Evolutionary conservation across 2,329 filamentous ascomycete genomes (phyloP).

Genomic region (Trichophyton equinum): DNA sequence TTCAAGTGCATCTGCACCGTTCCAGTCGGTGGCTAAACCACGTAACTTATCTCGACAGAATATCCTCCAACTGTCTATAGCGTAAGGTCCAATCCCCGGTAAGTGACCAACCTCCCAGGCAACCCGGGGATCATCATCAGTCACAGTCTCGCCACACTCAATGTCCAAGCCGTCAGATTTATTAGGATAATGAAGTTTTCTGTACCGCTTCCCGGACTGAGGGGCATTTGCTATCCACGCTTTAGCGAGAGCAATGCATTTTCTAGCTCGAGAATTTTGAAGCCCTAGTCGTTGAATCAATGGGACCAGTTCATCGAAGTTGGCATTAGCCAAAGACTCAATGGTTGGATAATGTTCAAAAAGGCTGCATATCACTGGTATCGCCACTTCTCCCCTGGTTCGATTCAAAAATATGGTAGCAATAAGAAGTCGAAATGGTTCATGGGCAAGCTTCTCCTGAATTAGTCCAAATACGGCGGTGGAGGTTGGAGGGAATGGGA

Average conservation of each 20-base stretch:
- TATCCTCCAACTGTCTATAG: conserved; percentile 82
- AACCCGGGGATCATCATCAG: conserved; percentile 38
- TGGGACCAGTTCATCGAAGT: conserved; percentile 43
- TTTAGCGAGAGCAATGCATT: conserved; percentile 58
- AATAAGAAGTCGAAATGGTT: conserved; percentile 69
- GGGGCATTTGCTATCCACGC: conserved; percentile 57
- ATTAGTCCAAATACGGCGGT: conserved; percentile 60
- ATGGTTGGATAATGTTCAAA: conserved; percentile 58
- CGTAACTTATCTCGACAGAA: conserved; percentile 75
- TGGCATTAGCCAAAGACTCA: conserved; percentile 46
- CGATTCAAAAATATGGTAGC: conserved; percentile 77
- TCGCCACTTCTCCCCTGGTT: conserved; percentile 59
- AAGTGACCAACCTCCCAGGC: conserved; percentile 79
- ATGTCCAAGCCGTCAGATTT: conserved; percentile 39
- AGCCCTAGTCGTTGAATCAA: conserved; percentile 62
- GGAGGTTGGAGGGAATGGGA: conserved; percentile 54
- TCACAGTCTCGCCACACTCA: conserved; percentile 35
- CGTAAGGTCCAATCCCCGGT: conserved; percentile 64
- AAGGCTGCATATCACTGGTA: conserved; percentile 61
- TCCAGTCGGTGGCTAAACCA: conserved; percentile 53
- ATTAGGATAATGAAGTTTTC: conserved; percentile 44
- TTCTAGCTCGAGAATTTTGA: conserved; percentile 52
- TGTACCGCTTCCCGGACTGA: conserved; percentile 42
- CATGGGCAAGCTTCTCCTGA: conserved; percentile 62
- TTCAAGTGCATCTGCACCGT: conserved; percentile 40